Evolutionary conservation across 2,329 filamentous ascomycete species (phyloP), one percentile per base, ranked within the genome.

Genomic region (Hypoxylon sp.): DNA sequence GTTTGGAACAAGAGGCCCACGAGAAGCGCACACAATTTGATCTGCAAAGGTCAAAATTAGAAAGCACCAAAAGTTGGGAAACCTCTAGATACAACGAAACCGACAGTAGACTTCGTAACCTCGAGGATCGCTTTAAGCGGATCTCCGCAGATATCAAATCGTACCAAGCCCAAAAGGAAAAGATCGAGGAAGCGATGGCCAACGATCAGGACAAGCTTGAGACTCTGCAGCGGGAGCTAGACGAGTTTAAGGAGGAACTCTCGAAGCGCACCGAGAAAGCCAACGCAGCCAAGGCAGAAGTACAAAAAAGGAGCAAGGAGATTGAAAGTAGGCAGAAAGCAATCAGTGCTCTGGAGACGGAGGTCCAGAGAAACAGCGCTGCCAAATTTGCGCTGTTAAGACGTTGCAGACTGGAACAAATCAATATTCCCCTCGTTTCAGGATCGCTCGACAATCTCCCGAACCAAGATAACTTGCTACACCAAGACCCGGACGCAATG

Each of bases 401-500:
- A 76, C 90, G 93, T 69, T 98, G 95, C 84, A 95, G 97, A 78
- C 89, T 99, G 51, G 95, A 98, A 78, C 94, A 98, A 77, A 93
- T 98, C 73, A 90, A 92, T 70, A 87, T 99, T 65, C 96, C 96
- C 1, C 85, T 99, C 22, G 83, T 86, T 1, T 84, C 90, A 63
- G 91, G 90, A 24, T 97, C 94, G 2, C 85, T 99, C 24, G 94
- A 97, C 74, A 88, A 91, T 70, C 85, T 99, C 57, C 96, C 96
- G 2, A 94, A 97, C 74, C 93, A 97, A 77, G 94, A 97, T 73
- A 87, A 91, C 69, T 82, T 97, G 46, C 84, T 93, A 47, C 90
- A 91, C 65, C 87, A 89, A 61, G 94, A 97, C 76, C 88, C 91
- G 0, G 94, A 98, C 77, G 91, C 92, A 2, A 98, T 98, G 94